Conservation (phyloP, 371 early-diverging fungal species). For the Lichtheimia corymbifera region DNA sequence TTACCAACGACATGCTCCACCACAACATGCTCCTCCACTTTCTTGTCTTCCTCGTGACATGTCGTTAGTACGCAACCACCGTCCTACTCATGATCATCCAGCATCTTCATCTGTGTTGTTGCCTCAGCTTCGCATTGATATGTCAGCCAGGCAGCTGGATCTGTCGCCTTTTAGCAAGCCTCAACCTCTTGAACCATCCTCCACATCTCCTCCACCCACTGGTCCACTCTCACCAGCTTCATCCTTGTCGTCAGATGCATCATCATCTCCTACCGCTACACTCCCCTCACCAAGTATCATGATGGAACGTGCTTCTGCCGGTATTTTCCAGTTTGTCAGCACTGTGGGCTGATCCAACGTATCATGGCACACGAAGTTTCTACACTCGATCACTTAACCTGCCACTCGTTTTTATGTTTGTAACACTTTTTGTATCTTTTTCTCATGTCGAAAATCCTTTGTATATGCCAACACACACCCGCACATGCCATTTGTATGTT, state of each 20-base stretch:
- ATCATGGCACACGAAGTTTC: too few relatives aligned
- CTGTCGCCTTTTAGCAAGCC: constrained; percentile 7
- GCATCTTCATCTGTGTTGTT: constrained; percentile 9
- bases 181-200: constrained; percentile 16
- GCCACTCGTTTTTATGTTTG: too few relatives aligned
- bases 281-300: too few relatives aligned
- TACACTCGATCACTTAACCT: too few relatives aligned
- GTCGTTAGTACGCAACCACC: neutral
- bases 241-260: neutral
- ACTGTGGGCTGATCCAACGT: too few relatives aligned
- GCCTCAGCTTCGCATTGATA: constrained; percentile 1
- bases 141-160: too few relatives aligned
- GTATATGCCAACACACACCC: neutral
- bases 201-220: constrained; percentile 5
- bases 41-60: neutral
- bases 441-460: too few relatives aligned
- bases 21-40: constrained; percentile 7
- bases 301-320: too few relatives aligned
- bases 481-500: neutral
- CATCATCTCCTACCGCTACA: constrained; percentile 6
- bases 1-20: constrained; percentile 2
- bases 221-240: constrained; percentile 10
- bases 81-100: neutral
- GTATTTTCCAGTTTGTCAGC: too few relatives aligned
- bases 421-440: too few relatives aligned